Evolutionary conservation across 371 early-diverging fungal genomes (phyloP).

Genomic region (Smittium mucronatum): DNA sequence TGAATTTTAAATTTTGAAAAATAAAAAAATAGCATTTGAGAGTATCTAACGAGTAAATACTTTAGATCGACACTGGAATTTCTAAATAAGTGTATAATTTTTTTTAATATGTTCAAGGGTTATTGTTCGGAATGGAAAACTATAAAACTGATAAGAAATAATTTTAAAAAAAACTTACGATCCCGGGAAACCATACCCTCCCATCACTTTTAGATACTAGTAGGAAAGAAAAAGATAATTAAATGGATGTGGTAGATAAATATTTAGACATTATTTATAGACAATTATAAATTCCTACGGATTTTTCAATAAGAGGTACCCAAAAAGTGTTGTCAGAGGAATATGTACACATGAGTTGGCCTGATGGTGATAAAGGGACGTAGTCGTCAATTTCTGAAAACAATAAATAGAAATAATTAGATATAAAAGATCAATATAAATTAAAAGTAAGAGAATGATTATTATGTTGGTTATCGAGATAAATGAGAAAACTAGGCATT

Average conservation of each 20-base stretch:
- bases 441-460: not conserved
- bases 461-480: not conserved
- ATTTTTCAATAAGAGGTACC: constrained; percentile 82
- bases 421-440: not conserved
- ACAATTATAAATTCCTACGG: constrained; percentile 18
- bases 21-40: too few species aligned
- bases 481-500: not conserved
- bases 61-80: not conserved
- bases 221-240: not conserved
- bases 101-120: too few species aligned
- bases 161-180: constrained; percentile 29
- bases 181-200: constrained; percentile 87
- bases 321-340: constrained; percentile 66
- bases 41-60: not conserved
- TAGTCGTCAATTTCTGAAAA: constrained; percentile 68
- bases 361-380: constrained; percentile 60
- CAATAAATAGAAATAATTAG: not conserved
- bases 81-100: too few species aligned
- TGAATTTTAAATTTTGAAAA: not conserved
- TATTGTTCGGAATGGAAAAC: too few species aligned
- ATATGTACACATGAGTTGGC: constrained; percentile 70
- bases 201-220: constrained; percentile 79
- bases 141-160: too few species aligned
- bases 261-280: not conserved
- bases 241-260: not conserved